Evolutionary conservation across 2,329 filamentous ascomycete genomes (phyloP), one percentile per base, ranked within the genome.

Genomic region (Trichophaea hybrida): DNA sequence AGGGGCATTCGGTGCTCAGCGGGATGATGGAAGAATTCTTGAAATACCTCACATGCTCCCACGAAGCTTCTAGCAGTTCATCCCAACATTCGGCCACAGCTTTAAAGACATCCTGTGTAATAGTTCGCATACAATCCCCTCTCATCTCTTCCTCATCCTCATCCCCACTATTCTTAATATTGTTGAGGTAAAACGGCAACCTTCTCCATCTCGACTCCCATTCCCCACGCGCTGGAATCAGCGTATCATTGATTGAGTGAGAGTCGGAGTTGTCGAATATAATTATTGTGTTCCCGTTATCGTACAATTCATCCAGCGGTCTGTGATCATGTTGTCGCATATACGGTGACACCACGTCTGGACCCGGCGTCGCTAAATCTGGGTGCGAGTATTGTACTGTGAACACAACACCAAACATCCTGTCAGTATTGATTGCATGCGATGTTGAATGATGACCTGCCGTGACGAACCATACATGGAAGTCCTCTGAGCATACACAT

Each of bases 181-280:
- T 49, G 44, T 24, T 1, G 50, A 53, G 12, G 15, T 53, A 37
- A 62, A 78, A 78, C 0, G 76, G 75, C 5, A 79, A 68, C 4
- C 77, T 70, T 6, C 76, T 72, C 77, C 77, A 79, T n/a, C 74
- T 71, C n/a, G 72, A 72, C 66, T 79, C 77, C 52, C 76, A 73
- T 59, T 77, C 74, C 49, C 75, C 72, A 12, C 77, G 71, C 2
- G 77, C 76, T 1, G 74, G 70, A 17, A 79, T 74, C 7, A 79
- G 63, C 1, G 76, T 79, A 63, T 79, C 75, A 40, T 75, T 71
- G 32, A 76, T 73, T 8, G 71, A 72, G 15, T 72, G 71, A 1
- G 74, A 75, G 33, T 76, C 73, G 0, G 75, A 75, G 52, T 75
- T 74, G 61, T 79, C 77, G 61, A 80, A 78, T 33, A 80, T 69